Evolutionary conservation across 768 basidiomycete species (phyloP), one percentile per base, ranked within the genome.

Genomic region (Leucocoprinus sp.): DNA sequence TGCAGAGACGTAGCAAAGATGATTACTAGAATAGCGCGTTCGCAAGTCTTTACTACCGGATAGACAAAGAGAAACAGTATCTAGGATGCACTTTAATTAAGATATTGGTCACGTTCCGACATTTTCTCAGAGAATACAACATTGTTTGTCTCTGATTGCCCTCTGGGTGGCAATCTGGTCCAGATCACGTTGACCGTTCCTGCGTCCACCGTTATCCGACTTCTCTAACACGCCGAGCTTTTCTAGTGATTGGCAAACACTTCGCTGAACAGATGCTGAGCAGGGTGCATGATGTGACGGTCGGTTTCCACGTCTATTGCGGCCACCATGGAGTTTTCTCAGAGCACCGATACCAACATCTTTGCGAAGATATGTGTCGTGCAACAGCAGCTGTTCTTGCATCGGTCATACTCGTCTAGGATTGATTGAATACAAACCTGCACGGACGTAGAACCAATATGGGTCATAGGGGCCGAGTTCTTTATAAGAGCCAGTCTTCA

Each of bases 291-390:
- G 95, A 74, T 95, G 93, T 52, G 90, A 91, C 39, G 95, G 93
- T 56, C 96, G 85, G 79, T 92, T 90, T 42, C 96, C 96, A 51
- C 96, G 88, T 59, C 91, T 78, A 73, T 93, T 92, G 63, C 89
- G 83, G 53, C 89, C 88, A 65, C 96, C 96, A 71, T 98, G 93
- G 33, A 97, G 85, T 78, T 96, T 98, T 69, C 79, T 82, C 28
- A 96, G 79, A 22, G 87, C 87, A 58, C 92, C 93, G 53, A 95
- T 80, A 59, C 93, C 93, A 58, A 93, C 90, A 62, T 90, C 86
- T 74, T 95, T 93, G 65, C 95, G 90, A 64, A 99, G 87, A 80
- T 99, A 98, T 96, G 83, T 97, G 95, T 61, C 95, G 85, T 69
- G 95, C 95, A 59, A 98, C 71, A 53, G 93, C 90, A 64, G 93